Evolutionary conservation across 441 rosid genomes (phyloP).

Genomic region (Corymbia citriodora): DNA sequence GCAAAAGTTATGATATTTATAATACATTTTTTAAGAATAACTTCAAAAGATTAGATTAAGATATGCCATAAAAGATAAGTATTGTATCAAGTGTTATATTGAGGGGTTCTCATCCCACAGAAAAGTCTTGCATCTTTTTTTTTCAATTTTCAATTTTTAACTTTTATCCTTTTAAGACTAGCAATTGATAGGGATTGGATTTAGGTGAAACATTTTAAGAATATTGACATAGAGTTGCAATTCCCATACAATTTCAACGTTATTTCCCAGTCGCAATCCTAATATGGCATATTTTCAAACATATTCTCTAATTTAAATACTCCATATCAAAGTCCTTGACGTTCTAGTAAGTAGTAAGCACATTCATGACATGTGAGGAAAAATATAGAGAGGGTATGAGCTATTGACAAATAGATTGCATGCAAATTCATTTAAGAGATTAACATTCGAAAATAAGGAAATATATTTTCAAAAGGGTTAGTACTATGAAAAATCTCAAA

Average conservation of each 20-base stretch:
- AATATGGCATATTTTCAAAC: rapidly evolving
- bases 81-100: not conserved
- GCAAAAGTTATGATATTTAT: rapidly evolving
- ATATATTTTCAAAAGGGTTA: not conserved
- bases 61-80: not conserved
- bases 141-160: no score
- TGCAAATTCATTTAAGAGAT: not conserved
- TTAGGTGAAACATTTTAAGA: not conserved
- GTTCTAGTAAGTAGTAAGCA: not conserved
- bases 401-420: rapidly evolving
- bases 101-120: not conserved
- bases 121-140: not conserved
- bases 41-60: not conserved
- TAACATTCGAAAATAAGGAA: not conserved
- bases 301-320: no score
- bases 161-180: not conserved
- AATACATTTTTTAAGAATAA: rapidly evolving
- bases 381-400: no score
- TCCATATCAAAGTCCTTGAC: not conserved
- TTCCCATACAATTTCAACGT: not conserved
- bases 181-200: rapidly evolving
- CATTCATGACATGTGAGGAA: no score
- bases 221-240: not conserved
- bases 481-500: no score
- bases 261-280: not conserved